phyloP scores from a whole-genome alignment of 768 basidiomycete genomes.

The Tricholoma sp. region DNA sequence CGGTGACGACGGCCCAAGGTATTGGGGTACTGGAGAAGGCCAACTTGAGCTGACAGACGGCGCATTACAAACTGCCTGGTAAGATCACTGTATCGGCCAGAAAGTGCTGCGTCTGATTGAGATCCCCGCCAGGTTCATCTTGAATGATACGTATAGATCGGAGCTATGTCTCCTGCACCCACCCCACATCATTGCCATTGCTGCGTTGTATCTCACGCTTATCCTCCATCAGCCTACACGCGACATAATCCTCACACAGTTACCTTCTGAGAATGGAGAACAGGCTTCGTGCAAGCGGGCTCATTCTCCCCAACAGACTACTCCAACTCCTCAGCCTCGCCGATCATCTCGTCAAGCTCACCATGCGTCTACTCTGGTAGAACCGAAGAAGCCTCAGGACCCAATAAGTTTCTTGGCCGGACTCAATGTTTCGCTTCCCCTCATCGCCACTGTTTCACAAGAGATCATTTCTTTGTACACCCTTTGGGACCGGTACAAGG shows the following conservation, averaged over 20 bases:
- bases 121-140: constrained; percentile 67
- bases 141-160: constrained; percentile 95
- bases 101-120: neutral
- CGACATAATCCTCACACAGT: constrained; percentile 33
- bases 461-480: constrained; percentile 89
- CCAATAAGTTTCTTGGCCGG: constrained; percentile 78
- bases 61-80: constrained; percentile 92
- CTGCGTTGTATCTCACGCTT: constrained; percentile 86
- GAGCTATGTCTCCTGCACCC: constrained; percentile 93
- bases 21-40: constrained; percentile 79
- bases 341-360: constrained; percentile 50
- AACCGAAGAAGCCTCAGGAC: constrained; percentile 50
- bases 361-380: constrained; percentile 16
- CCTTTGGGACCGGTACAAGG: constrained; percentile 81
- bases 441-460: constrained; percentile 81
- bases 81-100: constrained; percentile 17
- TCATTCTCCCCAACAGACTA: constrained; percentile 6
- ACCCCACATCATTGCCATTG: constrained; percentile 90
- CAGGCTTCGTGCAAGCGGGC: constrained; percentile 7
- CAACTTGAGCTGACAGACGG: constrained; percentile 70
- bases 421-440: constrained; percentile 78
- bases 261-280: constrained; percentile 25
- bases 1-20: constrained; percentile 51
- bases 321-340: constrained; percentile 35
- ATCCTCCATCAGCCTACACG: constrained; percentile 62